These are phyloP conservation scores for Termitomyces sp. DNA, from an alignment of 768 basidiomycete species.

Conservation along the genomic window DNA sequence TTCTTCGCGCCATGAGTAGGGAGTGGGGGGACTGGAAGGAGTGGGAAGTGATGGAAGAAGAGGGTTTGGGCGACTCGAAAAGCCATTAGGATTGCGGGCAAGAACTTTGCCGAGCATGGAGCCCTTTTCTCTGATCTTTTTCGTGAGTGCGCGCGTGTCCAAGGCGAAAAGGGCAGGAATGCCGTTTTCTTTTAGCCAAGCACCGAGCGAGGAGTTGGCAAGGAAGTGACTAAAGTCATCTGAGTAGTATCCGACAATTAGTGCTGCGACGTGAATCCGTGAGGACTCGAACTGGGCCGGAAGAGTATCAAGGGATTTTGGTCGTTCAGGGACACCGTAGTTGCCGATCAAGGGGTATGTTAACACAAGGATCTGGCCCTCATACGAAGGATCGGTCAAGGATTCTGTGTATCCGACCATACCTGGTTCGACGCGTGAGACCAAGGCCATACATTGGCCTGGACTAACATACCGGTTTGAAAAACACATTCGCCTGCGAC, in stretches of 20 bases:
- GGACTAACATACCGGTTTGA: conserved; percentile 77
- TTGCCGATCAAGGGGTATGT: conserved; percentile 97
- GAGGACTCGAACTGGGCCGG: conserved; percentile 88
- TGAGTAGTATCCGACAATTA: conserved; percentile 92
- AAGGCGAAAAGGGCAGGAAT: conserved; percentile 94
- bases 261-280: conserved; percentile 87
- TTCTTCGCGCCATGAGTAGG: conserved; percentile 72
- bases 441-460: conserved; percentile 1
- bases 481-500: conserved; percentile 98
- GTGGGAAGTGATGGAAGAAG: conserved; percentile 27
- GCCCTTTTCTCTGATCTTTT: conserved; percentile 92
- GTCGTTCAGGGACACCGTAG: conserved; percentile 89
- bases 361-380: conserved; percentile 94
- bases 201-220: conserved; percentile 77
- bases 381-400: conserved; percentile 96
- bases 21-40: conserved; percentile 47
- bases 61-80: conserved; percentile 29
- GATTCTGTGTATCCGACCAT: conserved; percentile 99
- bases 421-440: conserved; percentile 41
- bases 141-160: conserved; percentile 95
- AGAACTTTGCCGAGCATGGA: conserved; percentile 86
- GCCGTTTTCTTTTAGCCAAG: conserved; percentile 93
- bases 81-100: conserved; percentile 47
- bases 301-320: conserved; percentile 42
- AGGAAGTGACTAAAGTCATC: conserved; percentile 94